Evolutionary conservation across 129 eudicot genomes (phyloP).

Genomic region (Ambrosia artemisiifolia): DNA sequence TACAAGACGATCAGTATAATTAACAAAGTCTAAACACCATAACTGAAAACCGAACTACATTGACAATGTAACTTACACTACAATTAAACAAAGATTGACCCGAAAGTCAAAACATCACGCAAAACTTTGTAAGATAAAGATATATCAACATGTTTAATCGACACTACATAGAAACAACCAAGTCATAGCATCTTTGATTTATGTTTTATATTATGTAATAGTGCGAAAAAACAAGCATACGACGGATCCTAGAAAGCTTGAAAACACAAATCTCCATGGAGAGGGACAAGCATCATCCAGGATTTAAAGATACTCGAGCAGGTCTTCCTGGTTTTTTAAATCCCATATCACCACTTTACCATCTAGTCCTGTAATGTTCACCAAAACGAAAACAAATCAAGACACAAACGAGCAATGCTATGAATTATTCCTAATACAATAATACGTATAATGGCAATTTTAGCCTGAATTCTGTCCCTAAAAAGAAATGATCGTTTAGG

Average conservation of each 20-base stretch:
- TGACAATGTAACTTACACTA: not conserved
- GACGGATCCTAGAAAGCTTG: not conserved
- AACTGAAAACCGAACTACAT: not conserved
- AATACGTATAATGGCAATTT: too few relatives aligned
- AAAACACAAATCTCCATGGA: slow-evolving; percentile 12
- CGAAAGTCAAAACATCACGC: not conserved
- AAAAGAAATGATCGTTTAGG: not conserved
- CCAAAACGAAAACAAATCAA: not conserved
- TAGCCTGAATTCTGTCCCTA: not conserved
- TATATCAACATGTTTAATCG: slow-evolving; percentile 6
- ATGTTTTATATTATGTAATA: slow-evolving; percentile 17
- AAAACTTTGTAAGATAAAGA: not conserved
- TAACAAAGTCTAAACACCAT: too few relatives aligned
- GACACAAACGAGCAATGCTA: not conserved
- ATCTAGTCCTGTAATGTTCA: slow-evolving; percentile 62
- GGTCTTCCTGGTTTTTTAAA: slow-evolving; percentile 63
- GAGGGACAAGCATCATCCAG: slow-evolving; percentile 4
- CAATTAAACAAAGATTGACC: not conserved
- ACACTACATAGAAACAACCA: slow-evolving; percentile 6
- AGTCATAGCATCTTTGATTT: slow-evolving; percentile 11
- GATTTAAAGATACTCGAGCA: slow-evolving; percentile 49
- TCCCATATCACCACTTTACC: slow-evolving; percentile 94
- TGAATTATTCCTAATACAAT: not conserved
- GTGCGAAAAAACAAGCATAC: slow-evolving; percentile 12
- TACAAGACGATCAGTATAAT: too few relatives aligned